Base-by-base conservation (phyloP, 2,329 filamentous ascomycete genomes). In the Neodidymelliopsis sp. region DNA sequence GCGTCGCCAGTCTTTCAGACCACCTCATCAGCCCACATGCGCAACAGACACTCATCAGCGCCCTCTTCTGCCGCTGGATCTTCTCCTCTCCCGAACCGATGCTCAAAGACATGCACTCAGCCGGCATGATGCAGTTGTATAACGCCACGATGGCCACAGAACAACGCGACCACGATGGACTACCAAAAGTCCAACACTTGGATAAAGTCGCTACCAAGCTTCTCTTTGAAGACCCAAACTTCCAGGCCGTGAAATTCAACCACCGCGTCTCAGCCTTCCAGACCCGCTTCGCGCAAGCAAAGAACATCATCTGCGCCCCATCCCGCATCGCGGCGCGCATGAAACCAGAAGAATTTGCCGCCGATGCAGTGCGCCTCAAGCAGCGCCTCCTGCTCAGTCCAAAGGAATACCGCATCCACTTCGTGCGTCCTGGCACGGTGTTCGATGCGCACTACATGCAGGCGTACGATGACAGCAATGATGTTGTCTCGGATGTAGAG, bases 391-490 rank as follows among this genome's bases (percentile, higher is more conserved):
- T 60, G 43, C 37, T 58, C 1, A 54, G 53, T 24, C 45, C 54
- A 1, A 27, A 41, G 16, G 34, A 51, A 0, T 60, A 57, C 30
- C 48, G 47, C 19, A 46, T 61, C 13, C 38, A 44, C 13, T 57
- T 49, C 27, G 45, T 33, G 18, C 22, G 15, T 3, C 54, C 56
- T 1, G 56, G 40, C 1, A 35, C 18, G 2, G 2, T 1, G 3
- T 63, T 55, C 33, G 30, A 60, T 20, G 12, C 39, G 0, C 8
- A 9, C 4, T 54, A 49, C 30, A 63, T 62, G 60, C 13, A 29
- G 6, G 52, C 53, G 2, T 45, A 51, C 16, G 23, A 48, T 13
- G 13, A 13, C 0, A 25, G 37, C 1, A 50, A 53, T 7, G 15
- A 30, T 3, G 11, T 23, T 0, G 3, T 57, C 1, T 1, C 20